A percentile compares a stretch with the other conserved stretches of the same genome.
These are phyloP conservation scores for Polygonum aviculare DNA, from an alignment of 148 eudicot species.

Conservation along the genomic window DNA sequence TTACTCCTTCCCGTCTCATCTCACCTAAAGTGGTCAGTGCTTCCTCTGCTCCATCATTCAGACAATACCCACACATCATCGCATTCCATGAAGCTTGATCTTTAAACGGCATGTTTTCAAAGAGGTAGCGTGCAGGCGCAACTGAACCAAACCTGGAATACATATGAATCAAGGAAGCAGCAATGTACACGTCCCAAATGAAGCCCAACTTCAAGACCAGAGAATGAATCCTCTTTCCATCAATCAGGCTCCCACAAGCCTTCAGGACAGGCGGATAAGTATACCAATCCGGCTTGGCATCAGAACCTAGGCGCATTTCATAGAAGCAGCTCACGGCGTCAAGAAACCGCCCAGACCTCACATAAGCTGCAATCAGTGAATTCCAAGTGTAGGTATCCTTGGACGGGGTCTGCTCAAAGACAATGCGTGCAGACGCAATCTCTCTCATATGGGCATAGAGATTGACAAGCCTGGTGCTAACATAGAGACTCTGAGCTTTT, in stretches of 20 bases:
- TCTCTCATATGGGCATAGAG: conserved; percentile 55
- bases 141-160: conserved; percentile 42
- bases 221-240: conserved; percentile 48
- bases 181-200: conserved; percentile 65
- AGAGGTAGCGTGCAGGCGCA: conserved; percentile 37
- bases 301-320: conserved; percentile 29
- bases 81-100: conserved; percentile 77
- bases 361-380: conserved; percentile 63
- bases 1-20: conserved; percentile 40
- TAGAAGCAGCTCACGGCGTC: conserved; percentile 48
- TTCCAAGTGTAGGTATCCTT: conserved; percentile 70
- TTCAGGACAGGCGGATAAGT: conserved; percentile 66
- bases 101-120: conserved; percentile 46
- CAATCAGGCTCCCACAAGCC: conserved; percentile 41
- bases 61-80: conserved; percentile 61
- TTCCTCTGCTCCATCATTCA: conserved; percentile 39
- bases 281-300: conserved; percentile 58
- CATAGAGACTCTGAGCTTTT: conserved; percentile 30
- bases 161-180: conserved; percentile 77
- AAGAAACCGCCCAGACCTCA: conserved; percentile 31
- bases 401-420: conserved; percentile 33
- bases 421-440: conserved; percentile 31
- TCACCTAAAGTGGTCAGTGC: conserved; percentile 40
- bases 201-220: conserved; percentile 49
- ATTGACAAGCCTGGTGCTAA: conserved; percentile 57